Percentiles rank a stretch among this genome's conserved stretches.
These are phyloP conservation scores for Dendrostoma leiphaemia DNA, from an alignment of 2,329 filamentous ascomycete species.

Conservation along the genomic window DNA sequence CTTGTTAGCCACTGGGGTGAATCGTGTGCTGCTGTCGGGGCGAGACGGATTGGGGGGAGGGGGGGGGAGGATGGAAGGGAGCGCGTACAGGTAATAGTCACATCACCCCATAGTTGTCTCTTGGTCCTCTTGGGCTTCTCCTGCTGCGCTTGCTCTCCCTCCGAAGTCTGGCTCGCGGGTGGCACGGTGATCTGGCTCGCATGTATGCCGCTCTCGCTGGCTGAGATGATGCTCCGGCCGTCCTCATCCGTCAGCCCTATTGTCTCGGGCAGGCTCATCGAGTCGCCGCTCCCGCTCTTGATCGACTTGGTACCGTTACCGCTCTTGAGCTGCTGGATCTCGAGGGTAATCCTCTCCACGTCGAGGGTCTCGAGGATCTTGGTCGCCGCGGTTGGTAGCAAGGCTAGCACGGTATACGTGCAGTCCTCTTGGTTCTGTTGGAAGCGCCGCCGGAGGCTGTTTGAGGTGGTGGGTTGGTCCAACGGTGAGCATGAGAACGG, in stretches of 20 bases:
- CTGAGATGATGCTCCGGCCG: slow-evolving; percentile 69
- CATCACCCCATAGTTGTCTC: slow-evolving; percentile 92
- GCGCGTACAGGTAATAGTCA: slow-evolving; percentile 86
- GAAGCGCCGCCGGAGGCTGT: slow-evolving; percentile 87
- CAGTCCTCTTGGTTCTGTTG: slow-evolving; percentile 99
- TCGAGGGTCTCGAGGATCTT: slow-evolving; percentile 86
- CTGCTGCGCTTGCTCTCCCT: slow-evolving; percentile 25
- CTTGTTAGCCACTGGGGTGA: slow-evolving; percentile 12
- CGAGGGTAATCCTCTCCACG: slow-evolving; percentile 88
- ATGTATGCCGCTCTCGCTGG: slow-evolving; percentile 81
- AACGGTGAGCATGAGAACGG: slow-evolving; percentile 8
- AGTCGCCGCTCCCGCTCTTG: slow-evolving; percentile 46
- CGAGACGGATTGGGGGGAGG: not conserved
- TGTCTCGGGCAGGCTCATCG: slow-evolving; percentile 63
- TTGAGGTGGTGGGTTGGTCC: slow-evolving; percentile 12
- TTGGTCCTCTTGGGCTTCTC: slow-evolving; percentile 72
- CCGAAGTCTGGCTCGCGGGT: slow-evolving; percentile 40
- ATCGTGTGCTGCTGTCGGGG: not conserved
- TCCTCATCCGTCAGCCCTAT: slow-evolving; percentile 78
- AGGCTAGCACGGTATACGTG: slow-evolving; percentile 94
- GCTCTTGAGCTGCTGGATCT: slow-evolving; percentile 89
- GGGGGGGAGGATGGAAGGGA: not conserved
- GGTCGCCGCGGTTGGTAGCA: slow-evolving; percentile 86
- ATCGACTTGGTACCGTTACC: slow-evolving; percentile 46
- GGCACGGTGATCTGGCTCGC: slow-evolving; percentile 71